phyloP scores from a whole-genome alignment of 768 basidiomycete genomes.

The Psilocybe cubensis region DNA sequence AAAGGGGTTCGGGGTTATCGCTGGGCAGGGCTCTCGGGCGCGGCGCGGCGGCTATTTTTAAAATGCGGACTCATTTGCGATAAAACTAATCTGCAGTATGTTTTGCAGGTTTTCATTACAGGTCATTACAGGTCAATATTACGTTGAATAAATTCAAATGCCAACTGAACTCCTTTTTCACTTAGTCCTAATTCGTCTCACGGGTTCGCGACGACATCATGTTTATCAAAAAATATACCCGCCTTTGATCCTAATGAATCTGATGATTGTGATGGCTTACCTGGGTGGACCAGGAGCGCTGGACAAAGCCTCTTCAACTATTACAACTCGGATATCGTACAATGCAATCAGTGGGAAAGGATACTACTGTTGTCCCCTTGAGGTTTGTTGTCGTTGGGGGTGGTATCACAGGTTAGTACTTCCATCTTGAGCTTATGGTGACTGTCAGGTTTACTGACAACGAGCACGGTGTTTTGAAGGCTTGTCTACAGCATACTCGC shows the following conservation, averaged over 20 bases:
- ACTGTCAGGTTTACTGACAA: neutral
- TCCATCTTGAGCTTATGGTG: neutral
- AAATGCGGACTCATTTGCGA: too few species aligned
- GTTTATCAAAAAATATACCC: neutral
- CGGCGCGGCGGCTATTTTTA: too few species aligned
- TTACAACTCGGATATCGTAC: neutral
- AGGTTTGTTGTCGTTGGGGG: conserved; percentile 46
- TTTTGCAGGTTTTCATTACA: too few species aligned
- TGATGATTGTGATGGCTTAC: neutral
- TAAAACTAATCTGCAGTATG: too few species aligned
- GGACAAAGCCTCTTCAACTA: neutral
- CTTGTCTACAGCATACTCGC: conserved; percentile 55
- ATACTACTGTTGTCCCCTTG: conserved; percentile 23
- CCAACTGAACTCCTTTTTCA: too few species aligned
- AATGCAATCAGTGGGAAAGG: neutral
- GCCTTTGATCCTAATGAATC: too few species aligned
- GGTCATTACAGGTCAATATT: too few species aligned
- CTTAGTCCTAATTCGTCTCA: neutral
- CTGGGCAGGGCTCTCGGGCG: too few species aligned
- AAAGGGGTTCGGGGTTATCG: too few species aligned
- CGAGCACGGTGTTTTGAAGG: conserved; percentile 31
- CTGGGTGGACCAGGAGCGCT: neutral
- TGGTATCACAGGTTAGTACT: conserved; percentile 44
- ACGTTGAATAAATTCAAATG: too few species aligned
- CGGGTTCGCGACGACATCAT: neutral